Conservation (phyloP, 2,329 filamentous ascomycete genomes). For the Hypomyces rosellus region DNA sequence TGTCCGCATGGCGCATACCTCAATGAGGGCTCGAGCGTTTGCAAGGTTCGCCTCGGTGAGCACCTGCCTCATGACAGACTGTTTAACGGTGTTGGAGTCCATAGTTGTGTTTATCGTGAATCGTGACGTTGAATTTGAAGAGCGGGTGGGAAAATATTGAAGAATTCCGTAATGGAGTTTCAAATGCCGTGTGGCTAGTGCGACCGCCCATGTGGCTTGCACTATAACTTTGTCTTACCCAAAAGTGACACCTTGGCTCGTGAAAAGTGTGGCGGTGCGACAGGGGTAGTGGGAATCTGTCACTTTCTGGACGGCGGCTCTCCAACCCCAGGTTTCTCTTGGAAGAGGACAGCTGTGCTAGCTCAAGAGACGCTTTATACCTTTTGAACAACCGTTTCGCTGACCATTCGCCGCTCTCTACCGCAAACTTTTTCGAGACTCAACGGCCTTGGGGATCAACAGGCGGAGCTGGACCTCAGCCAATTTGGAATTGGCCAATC, state of each 20-base stretch:
- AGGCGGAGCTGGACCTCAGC: constrained; percentile 6
- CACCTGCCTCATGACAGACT: constrained; percentile 59
- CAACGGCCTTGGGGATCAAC: constrained; percentile 8
- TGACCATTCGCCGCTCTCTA: background rate
- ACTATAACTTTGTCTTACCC: constrained; percentile 16
- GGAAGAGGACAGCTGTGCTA: constrained; percentile 21
- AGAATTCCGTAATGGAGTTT: background rate
- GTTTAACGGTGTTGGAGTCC: constrained; percentile 54
- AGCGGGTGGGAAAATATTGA: background rate
- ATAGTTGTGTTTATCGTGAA: constrained; percentile 31
- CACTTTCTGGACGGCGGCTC: too few species aligned
- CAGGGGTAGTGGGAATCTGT: background rate
- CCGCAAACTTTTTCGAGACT: background rate
- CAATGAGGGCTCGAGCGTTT: constrained; percentile 65
- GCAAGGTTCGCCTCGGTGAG: constrained; percentile 57
- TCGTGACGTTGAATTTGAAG: constrained; percentile 13
- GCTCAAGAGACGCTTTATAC: background rate
- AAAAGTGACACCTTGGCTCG: constrained; percentile 8
- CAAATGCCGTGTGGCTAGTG: constrained; percentile 23
- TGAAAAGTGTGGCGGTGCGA: constrained; percentile 14
- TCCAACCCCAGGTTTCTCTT: background rate
- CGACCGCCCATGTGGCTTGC: too few species aligned
- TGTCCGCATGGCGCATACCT: constrained; percentile 38
- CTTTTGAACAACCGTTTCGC: constrained; percentile 1
- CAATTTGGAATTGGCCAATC: constrained; percentile 9